Conservation (phyloP, 1,284 basidiomycete species). For the Cutaneotrichosporon cutaneum region DNA sequence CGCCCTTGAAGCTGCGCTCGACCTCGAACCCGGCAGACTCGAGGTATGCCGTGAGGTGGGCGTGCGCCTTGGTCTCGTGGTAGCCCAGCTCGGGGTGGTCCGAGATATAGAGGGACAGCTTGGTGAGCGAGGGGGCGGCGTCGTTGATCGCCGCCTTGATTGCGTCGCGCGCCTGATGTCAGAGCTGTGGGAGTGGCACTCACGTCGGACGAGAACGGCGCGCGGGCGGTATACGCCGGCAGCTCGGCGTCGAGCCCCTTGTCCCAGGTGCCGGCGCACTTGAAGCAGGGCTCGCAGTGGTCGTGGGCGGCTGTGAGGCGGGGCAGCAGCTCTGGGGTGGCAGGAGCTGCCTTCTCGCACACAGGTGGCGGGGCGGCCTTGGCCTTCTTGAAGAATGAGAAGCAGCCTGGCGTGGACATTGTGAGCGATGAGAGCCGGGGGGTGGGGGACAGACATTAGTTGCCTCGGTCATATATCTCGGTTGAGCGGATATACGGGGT, state of each 20-base stretch:
- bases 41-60: conserved; percentile 36
- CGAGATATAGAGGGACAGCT: conserved; percentile 45
- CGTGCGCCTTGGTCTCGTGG: conserved; percentile 36
- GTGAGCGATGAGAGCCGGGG: neutral
- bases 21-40: conserved; percentile 38
- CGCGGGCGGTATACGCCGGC: conserved; percentile 1
- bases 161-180: conserved; percentile 20
- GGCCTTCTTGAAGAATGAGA: conserved; percentile 2
- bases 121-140: conserved; percentile 34
- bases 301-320: conserved; percentile 5
- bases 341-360: neutral
- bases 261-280: neutral
- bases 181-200: neutral
- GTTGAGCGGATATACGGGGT: too few relatives aligned
- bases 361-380: neutral
- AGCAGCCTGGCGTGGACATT: conserved; percentile 7
- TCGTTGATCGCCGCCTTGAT: conserved; percentile 13
- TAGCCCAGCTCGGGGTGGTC: conserved; percentile 46
- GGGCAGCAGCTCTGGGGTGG: neutral
- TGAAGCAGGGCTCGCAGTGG: conserved; percentile 8
- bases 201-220: neutral
- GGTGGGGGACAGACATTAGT: neutral
- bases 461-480: conserved; percentile 3
- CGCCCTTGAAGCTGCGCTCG: conserved; percentile 52
- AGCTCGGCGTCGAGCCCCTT: neutral